These are phyloP conservation scores for Sclerotinia trifoliorum DNA, from an alignment of 2,329 filamentous ascomycete species.

Conservation along the genomic window DNA sequence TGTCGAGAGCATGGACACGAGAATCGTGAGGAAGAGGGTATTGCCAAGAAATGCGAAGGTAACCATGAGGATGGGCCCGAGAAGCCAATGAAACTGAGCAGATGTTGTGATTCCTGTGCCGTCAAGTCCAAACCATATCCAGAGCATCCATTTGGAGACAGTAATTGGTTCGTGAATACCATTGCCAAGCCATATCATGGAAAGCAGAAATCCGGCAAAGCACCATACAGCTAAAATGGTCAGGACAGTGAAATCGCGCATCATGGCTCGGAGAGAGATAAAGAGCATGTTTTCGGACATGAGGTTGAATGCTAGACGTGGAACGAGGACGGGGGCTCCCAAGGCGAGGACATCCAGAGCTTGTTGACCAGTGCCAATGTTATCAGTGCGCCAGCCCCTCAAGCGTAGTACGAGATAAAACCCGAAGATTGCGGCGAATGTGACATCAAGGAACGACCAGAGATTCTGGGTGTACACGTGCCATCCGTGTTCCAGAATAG, in stretches of 20 bases:
- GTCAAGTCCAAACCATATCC: constrained; percentile 88
- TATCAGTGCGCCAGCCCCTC: constrained; percentile 56
- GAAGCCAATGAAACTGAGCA: constrained; percentile 72
- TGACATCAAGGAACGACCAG: constrained; percentile 83
- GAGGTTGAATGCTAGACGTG: constrained; percentile 77
- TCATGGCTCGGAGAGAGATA: constrained; percentile 77
- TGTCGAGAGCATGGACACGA: constrained; percentile 83
- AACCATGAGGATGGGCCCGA: constrained; percentile 78
- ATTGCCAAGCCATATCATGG: constrained; percentile 74
- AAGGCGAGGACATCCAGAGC: constrained; percentile 77
- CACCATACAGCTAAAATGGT: constrained; percentile 77
- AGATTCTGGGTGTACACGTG: constrained; percentile 83
- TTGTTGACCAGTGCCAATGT: constrained; percentile 56
- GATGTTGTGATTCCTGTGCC: constrained; percentile 53
- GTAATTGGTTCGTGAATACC: constrained; percentile 62
- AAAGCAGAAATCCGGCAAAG: constrained; percentile 77
- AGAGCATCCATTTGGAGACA: constrained; percentile 88
- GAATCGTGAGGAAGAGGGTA: constrained; percentile 82
- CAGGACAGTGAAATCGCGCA: constrained; percentile 78
- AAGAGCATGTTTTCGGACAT: constrained; percentile 84
- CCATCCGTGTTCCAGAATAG: constrained; percentile 74
- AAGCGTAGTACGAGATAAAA: constrained; percentile 67
- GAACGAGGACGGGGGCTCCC: constrained; percentile 73
- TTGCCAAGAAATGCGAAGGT: constrained; percentile 84
- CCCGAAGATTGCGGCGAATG: constrained; percentile 70